Evolutionary conservation across 495 filamentous ascomycete genomes (phyloP).

Genomic region (Lophiotrema nucula): DNA sequence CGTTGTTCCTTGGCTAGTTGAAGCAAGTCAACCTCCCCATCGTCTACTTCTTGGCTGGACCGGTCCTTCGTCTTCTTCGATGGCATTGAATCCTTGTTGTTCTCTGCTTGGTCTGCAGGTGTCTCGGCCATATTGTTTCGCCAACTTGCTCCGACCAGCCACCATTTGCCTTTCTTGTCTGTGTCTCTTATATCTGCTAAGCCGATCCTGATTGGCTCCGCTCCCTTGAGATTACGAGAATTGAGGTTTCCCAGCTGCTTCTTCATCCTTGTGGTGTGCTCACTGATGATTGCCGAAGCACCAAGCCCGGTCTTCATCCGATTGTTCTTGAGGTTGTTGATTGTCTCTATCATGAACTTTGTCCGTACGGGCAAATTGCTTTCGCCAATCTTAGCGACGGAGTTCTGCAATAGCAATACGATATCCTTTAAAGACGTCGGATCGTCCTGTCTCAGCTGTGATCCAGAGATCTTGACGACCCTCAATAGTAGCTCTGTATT

Average conservation of each 20-base stretch:
- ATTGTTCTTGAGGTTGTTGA: conserved; percentile 93
- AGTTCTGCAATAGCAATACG: conserved; percentile 71
- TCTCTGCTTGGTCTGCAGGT: neutral
- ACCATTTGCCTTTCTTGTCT: conserved; percentile 93
- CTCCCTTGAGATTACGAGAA: conserved; percentile 63
- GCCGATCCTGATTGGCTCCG: conserved; percentile 77
- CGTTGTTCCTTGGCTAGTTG: conserved; percentile 76
- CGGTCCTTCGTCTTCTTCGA: conserved; percentile 8
- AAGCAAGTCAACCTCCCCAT: conserved; percentile 62
- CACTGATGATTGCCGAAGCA: conserved; percentile 62
- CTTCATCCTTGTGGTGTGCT: conserved; percentile 82
- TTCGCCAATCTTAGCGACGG: conserved; percentile 64
- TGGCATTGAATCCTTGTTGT: neutral
- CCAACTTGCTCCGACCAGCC: conserved; percentile 94
- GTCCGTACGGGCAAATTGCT: conserved; percentile 78
- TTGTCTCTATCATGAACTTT: conserved; percentile 97
- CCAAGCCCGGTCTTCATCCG: conserved; percentile 70
- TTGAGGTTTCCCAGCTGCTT: conserved; percentile 76
- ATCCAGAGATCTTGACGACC: conserved; percentile 57
- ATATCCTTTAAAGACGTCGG: conserved; percentile 90
- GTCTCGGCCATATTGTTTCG: conserved; percentile 40
- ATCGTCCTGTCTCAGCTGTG: conserved; percentile 85
- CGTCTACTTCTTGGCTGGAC: conserved; percentile 38
- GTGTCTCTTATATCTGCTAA: conserved; percentile 76
- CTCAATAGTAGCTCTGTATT: conserved; percentile 89